phyloP scores from a whole-genome alignment of 1,284 basidiomycete genomes.

The Agaricales sp. region DNA sequence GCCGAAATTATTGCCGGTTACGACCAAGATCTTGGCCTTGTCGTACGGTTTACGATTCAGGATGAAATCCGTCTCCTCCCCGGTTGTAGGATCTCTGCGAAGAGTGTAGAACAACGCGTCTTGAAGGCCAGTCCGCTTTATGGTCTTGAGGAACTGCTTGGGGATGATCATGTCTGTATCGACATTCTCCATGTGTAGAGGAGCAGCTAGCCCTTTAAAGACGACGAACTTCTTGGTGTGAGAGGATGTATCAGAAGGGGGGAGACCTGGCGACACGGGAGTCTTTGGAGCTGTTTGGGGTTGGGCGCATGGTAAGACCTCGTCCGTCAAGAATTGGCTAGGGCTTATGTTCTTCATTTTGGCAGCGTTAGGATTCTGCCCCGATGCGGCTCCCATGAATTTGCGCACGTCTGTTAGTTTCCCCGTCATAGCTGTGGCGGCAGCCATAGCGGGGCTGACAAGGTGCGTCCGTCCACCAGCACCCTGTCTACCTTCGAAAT shows the following conservation, averaged over 20 bases:
- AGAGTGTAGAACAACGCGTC: constrained; percentile 81
- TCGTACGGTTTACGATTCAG: constrained; percentile 83
- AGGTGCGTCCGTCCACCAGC: constrained; percentile 90
- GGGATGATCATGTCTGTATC: constrained; percentile 98
- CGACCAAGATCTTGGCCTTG: constrained; percentile 77
- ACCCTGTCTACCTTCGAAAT: constrained; percentile 93
- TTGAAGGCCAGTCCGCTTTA: constrained; percentile 91
- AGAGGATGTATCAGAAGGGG: constrained; percentile 44
- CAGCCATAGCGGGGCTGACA: constrained; percentile 92
- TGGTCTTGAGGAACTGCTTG: constrained; percentile 91
- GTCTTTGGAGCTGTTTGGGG: constrained; percentile 31
- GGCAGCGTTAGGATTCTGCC: constrained; percentile 32
- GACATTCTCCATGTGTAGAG: constrained; percentile 87
- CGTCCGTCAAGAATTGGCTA: constrained; percentile 71
- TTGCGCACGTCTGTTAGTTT: constrained; percentile 86
- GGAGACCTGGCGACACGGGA: constrained; percentile 26
- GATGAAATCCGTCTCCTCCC: constrained; percentile 79
- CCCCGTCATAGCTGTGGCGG: constrained; percentile 89
- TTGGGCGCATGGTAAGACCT: constrained; percentile 56
- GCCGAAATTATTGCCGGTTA: constrained; percentile 89
- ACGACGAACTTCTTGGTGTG: constrained; percentile 70
- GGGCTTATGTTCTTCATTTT: constrained; percentile 62
- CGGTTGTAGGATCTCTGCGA: constrained; percentile 73
- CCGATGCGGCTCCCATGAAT: constrained; percentile 47
- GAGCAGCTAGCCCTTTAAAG: constrained; percentile 80